Evolutionary conservation across 179 eudicot genomes (phyloP).

Genomic region (Silene vulgaris): DNA sequence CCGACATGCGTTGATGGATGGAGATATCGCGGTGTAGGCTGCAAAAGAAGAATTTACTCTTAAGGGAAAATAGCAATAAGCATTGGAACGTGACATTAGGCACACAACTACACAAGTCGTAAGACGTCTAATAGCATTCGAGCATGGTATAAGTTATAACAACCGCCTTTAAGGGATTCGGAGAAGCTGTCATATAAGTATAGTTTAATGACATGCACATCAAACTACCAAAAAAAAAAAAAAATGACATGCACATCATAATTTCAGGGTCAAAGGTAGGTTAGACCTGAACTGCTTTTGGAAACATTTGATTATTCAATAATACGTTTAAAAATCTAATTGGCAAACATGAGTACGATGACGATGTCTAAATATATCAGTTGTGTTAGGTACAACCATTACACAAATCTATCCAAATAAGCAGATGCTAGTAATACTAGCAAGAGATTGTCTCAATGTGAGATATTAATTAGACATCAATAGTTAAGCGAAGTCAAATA

Average conservation of each 20-base stretch:
- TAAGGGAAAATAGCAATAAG: too few relatives aligned
- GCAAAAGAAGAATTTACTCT: neutral
- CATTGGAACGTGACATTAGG: too few relatives aligned
- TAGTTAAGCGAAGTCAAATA: too few relatives aligned
- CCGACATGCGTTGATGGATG: neutral
- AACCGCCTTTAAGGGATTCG: neutral
- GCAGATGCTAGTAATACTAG: too few relatives aligned
- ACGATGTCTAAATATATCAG: neutral
- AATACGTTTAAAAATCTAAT: conserved; percentile 1
- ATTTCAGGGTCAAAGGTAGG: neutral
- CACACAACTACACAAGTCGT: too few relatives aligned
- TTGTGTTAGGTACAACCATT: conserved; percentile 27
- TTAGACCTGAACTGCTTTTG: neutral
- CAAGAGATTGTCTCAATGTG: too few relatives aligned
- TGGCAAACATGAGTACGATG: neutral
- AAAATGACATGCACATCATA: neutral
- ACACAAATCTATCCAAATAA: conserved; percentile 15
- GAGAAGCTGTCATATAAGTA: neutral
- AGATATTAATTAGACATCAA: too few relatives aligned
- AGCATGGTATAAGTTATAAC: neutral
- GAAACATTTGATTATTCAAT: neutral
- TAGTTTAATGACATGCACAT: conserved; percentile 8
- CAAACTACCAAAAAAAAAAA: too few relatives aligned
- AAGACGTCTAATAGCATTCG: too few relatives aligned
- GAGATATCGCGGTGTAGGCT: neutral